Evolutionary conservation across 1,284 basidiomycete genomes (phyloP), one percentile per base, ranked within the genome.

Genomic region (Tilletia walkeri): DNA sequence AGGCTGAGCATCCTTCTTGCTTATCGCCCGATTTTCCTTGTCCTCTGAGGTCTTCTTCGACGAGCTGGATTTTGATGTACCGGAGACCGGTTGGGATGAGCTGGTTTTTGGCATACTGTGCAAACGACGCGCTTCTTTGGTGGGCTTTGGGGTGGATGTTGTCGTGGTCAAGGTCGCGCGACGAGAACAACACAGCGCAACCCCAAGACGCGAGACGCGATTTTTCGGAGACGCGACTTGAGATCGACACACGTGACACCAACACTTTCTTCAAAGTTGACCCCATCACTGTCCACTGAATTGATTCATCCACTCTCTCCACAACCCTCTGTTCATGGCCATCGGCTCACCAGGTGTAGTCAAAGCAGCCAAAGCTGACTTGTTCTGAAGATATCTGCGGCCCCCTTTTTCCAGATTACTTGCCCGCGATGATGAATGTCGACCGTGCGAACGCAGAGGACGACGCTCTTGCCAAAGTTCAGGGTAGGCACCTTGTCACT

Each of bases 401-500:
- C 41, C 14, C 14, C 3, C 3, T 45, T 30, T 3, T 3, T 45
- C 1, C 41, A 45, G 41, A 45, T 7, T 9, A 9, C 14, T 45
- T 45, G 41, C 41, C 41, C 41, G 41, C 41, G 41, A 45, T 45
- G 41, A 45, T 45, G 41, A 45, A 45, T 45, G 41, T 45, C 14
- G 41, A 45, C 14, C 41, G 50, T 18, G 7, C 50, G 18, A 53
- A 53, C 50, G 50, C 50, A 45, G 41, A 45, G 20, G 5, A 56
- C 6, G 54, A 56, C 24, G 24, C 54, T 20, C 34, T 56, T 34
- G 20, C 54, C 10, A 56, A 56, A 34, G 24, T 56, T 30, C 54
- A 56, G 54, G 54, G 54, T 56, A 56, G 54, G 54, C 54, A 56
- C 24, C 10, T 14, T 45, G 9, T 45, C 41, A 45, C 41, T n/a